Conservation (phyloP, 495 filamentous ascomycete genomes). For the Patellaria atrata region DNA sequence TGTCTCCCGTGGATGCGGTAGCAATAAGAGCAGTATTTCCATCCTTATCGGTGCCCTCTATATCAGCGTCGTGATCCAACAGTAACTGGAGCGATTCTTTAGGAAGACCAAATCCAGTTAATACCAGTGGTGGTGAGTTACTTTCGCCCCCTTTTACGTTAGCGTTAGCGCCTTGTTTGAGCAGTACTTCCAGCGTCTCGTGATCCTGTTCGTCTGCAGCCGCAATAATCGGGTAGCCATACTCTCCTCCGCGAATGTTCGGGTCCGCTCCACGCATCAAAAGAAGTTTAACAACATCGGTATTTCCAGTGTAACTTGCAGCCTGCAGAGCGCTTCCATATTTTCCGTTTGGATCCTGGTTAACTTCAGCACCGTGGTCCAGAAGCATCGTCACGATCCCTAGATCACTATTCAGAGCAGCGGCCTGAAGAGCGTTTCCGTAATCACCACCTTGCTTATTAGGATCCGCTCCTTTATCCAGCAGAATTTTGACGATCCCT, state of each 20-base stretch:
- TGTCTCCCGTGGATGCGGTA: constrained; percentile 6
- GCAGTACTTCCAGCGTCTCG: constrained; percentile 4
- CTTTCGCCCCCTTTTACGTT: constrained; percentile 6
- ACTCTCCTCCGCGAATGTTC: background rate
- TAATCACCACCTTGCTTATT: constrained; percentile 13
- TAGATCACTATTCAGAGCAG: constrained; percentile 7
- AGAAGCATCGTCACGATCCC: constrained; percentile 2
- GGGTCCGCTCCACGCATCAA: background rate
- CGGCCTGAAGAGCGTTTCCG: constrained; percentile 16
- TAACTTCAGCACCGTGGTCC: constrained; percentile 6
- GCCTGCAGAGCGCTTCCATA: constrained; percentile 9
- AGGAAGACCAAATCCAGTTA: background rate
- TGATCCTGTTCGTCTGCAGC: constrained; percentile 1
- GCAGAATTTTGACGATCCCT: constrained; percentile 6
- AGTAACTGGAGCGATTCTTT: constrained; percentile 3
- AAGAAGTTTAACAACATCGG: constrained; percentile 4
- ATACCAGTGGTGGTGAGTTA: background rate
- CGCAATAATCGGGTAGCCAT: constrained; percentile 1
- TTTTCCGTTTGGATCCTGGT: constrained; percentile 6
- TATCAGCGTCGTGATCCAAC: constrained; percentile 10
- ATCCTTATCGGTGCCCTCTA: constrained; percentile 5
- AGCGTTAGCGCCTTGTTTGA: constrained; percentile 4
- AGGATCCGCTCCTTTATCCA: constrained; percentile 13
- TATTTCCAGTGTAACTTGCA: constrained; percentile 1
- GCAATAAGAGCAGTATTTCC: constrained; percentile 13